Percentiles rank a stretch among this genome's conserved stretches.
phyloP scores from a whole-genome alignment of 805 yeast genomes.

The Yarrowia alimentaria region DNA sequence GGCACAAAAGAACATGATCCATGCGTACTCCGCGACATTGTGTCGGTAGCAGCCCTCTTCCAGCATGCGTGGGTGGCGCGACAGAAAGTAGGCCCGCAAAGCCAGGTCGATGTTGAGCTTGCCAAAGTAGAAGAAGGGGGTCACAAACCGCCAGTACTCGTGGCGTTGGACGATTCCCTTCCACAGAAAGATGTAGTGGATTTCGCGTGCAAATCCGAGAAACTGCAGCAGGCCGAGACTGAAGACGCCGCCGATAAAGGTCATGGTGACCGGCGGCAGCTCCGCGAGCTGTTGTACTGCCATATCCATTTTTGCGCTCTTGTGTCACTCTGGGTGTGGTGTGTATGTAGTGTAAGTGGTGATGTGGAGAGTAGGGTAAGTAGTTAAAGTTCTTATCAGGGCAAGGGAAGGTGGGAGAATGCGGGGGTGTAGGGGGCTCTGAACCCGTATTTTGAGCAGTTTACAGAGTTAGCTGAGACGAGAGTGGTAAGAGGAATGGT shows the following conservation, averaged over 20 bases:
- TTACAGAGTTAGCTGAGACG: too few relatives aligned
- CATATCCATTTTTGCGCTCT: slow-evolving; percentile 15
- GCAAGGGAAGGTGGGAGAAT: too few relatives aligned
- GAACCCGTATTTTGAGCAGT: too few relatives aligned
- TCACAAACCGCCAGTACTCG: slow-evolving; percentile 44
- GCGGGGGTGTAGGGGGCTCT: too few relatives aligned
- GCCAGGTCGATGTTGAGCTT: slow-evolving; percentile 43
- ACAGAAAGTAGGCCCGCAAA: slow-evolving; percentile 41
- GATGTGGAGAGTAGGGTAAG: slow-evolving; percentile 8
- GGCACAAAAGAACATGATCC: slow-evolving; percentile 42
- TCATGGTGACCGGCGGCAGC: slow-evolving; percentile 28
- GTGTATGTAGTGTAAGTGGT: background rate
- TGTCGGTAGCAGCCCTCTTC: slow-evolving; percentile 41
- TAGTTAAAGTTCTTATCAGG: too few relatives aligned
- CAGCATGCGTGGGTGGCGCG: slow-evolving; percentile 44
- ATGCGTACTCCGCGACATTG: slow-evolving; percentile 42
- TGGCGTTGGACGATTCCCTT: slow-evolving; percentile 27
- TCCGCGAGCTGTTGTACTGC: slow-evolving; percentile 27
- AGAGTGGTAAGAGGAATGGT: too few relatives aligned
- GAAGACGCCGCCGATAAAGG: slow-evolving; percentile 22
- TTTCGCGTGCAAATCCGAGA: slow-evolving; percentile 17
- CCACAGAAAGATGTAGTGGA: slow-evolving; percentile 27
- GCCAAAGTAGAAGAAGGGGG: slow-evolving; percentile 47
- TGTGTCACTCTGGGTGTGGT: background rate
- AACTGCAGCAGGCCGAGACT: slow-evolving; percentile 18